These are phyloP conservation scores for Xanthoparmelia taractica DNA, from an alignment of 495 filamentous ascomycete genomes.

Conservation along the genomic window DNA sequence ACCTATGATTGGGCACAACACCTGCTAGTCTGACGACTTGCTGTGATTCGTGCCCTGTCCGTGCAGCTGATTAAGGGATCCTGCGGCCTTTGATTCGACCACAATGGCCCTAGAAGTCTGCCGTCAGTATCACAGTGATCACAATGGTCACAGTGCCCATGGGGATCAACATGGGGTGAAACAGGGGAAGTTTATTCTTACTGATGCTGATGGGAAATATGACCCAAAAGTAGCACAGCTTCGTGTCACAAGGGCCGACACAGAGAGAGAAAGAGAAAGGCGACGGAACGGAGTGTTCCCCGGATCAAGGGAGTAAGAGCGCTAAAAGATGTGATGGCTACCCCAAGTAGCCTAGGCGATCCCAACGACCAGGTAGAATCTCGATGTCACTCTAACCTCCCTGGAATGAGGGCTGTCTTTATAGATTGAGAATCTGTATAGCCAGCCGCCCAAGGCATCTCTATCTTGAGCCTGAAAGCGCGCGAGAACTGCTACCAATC, in stretches of 20 bases:
- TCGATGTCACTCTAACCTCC: conserved; percentile 7
- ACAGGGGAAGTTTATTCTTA: not conserved
- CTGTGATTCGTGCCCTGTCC: conserved; percentile 26
- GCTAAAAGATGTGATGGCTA: conserved; percentile 11
- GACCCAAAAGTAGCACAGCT: not conserved
- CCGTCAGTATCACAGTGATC: conserved; percentile 19
- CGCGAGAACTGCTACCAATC: conserved; percentile 12
- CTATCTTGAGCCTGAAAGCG: conserved; percentile 12
- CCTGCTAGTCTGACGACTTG: conserved; percentile 12
- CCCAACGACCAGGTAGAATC: conserved; percentile 11
- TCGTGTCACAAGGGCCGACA: not conserved
- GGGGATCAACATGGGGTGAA: not conserved
- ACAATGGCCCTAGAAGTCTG: conserved; percentile 13
- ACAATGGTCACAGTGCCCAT: not conserved
- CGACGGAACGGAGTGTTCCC: not conserved
- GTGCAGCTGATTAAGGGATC: conserved; percentile 26
- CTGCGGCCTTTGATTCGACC: conserved; percentile 24
- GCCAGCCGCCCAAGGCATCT: conserved; percentile 15
- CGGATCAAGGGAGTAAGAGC: conserved; percentile 1
- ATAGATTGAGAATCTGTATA: conserved; percentile 3
- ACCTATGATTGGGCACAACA: conserved; percentile 12
- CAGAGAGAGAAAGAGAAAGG: too few relatives aligned
- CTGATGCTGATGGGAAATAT: not conserved
- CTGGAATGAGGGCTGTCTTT: conserved; percentile 11
- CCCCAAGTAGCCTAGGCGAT: conserved; percentile 2